Conservation (phyloP, 169 alveolate species). For the Babesia ovata region DNA sequence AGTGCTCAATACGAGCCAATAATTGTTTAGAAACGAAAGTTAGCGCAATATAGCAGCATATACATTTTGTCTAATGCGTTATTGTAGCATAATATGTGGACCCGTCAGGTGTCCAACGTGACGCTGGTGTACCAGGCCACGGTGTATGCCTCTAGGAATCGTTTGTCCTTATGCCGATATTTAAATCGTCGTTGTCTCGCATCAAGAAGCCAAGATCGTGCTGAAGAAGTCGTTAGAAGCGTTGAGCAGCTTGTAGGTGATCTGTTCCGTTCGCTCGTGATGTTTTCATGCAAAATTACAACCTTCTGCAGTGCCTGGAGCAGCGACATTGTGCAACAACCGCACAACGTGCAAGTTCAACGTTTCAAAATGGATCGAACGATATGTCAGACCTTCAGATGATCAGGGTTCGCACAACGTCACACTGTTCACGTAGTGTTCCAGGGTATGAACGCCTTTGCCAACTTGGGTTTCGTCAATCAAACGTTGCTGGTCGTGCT, state of each 20-base stretch:
- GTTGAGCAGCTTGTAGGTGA: constrained; percentile 51
- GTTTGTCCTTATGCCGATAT: neutral
- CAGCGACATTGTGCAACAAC: neutral
- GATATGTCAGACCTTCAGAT: constrained; percentile 56
- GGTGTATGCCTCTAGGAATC: neutral
- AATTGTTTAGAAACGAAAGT: neutral
- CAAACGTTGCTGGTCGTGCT: constrained; percentile 17
- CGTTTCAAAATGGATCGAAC: constrained; percentile 37
- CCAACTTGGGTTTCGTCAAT: constrained; percentile 35
- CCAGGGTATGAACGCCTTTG: constrained; percentile 55
- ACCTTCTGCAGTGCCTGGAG: constrained; percentile 35
- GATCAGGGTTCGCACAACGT: constrained; percentile 36
- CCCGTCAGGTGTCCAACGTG: neutral
- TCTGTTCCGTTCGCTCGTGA: neutral
- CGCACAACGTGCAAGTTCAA: constrained; percentile 27
- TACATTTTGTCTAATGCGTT: neutral
- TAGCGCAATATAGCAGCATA: neutral
- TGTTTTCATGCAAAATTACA: neutral
- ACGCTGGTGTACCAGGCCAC: neutral
- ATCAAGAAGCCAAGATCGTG: neutral
- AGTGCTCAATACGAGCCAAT: neutral
- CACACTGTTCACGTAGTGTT: no score
- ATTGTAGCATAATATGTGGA: constrained; percentile 3
- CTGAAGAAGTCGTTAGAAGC: constrained; percentile 23
- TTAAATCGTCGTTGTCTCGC: neutral